Evolutionary conservation across 306 rosid genomes (phyloP), one percentile per base, ranked within the genome.

Genomic region (Echinosophora koreensis): DNA sequence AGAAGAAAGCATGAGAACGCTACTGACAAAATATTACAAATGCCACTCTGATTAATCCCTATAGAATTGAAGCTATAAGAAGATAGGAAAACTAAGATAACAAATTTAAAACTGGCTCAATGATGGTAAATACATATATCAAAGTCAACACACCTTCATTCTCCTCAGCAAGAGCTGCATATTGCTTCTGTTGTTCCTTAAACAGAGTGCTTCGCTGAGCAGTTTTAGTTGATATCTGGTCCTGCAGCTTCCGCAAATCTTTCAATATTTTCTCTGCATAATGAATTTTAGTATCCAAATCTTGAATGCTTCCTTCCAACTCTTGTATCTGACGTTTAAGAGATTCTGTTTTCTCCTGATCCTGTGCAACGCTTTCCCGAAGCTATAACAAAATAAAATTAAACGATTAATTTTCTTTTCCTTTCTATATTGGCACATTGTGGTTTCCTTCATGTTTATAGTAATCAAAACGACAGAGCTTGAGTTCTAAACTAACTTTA

Each of bases 361-460:
- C 97, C 30, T 92, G 91, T 78, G 84, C 74, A 73, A 95, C 89
- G 89, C 93, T 85, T 87, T 92, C 97, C 67, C 98, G 94, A 44
- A 88, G 95, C 98, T 94, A 80, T 28, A 86, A 66, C 34, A 87
- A 63, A 27, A 81, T 46, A 80, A 66, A 39, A 72, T 66, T 63
- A 84, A 30, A 68, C 37, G 81, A 71, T 75, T 77, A 76, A 42
- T 54, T 37, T 39, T 32, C 27, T 66, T 57, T 60, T 38, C 28
- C 47, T 34, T 73, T 56, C 60, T 17, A 55, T 69, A 16, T 80
- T 65, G 35, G 13, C 55, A 63, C 39, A 54, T 42, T 22, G 12
- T 30, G 41, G 66, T 46, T 38, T 78, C 30, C 56, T 67, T 37
- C 27, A 59, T 38, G 49, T 32, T 47, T 59, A 49, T n/a, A 14